A percentile compares a stretch with the other conserved stretches of the same genome.
Conservation (phyloP, 2,329 filamentous ascomycete genomes). For the Talaromyces atroroseus region DNA sequence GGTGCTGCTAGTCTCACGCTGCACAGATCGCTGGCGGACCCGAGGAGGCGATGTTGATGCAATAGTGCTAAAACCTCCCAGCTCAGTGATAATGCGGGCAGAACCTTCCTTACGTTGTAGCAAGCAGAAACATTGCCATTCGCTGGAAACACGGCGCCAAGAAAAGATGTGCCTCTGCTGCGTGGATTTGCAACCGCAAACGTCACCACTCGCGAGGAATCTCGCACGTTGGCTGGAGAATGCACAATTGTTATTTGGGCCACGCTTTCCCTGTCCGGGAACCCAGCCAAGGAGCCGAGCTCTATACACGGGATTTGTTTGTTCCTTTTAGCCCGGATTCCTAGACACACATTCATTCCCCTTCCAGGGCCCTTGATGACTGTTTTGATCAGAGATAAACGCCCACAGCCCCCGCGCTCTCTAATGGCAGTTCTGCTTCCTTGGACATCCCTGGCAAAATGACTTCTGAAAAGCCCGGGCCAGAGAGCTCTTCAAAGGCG, state of each 20-base stretch:
- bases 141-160: background rate
- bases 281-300: background rate
- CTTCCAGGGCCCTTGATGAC: background rate
- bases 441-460: background rate
- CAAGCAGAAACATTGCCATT: background rate
- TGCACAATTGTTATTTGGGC: background rate
- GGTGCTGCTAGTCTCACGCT: background rate
- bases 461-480: background rate
- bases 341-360: background rate
- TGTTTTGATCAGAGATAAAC: background rate
- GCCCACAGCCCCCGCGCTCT: background rate
- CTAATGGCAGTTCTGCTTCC: background rate
- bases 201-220: background rate
- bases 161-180: background rate
- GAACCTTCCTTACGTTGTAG: background rate
- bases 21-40: background rate
- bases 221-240: slow-evolving; percentile 1
- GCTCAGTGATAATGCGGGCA: background rate
- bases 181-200: background rate
- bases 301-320: background rate
- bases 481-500: background rate
- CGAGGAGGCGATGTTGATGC: background rate
- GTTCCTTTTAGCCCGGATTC: background rate
- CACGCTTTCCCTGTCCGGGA: background rate
- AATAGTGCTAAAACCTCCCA: background rate